These are phyloP conservation scores for Aquilaria yunnanensis DNA, from an alignment of 345 rosid species.

Conservation along the genomic window DNA sequence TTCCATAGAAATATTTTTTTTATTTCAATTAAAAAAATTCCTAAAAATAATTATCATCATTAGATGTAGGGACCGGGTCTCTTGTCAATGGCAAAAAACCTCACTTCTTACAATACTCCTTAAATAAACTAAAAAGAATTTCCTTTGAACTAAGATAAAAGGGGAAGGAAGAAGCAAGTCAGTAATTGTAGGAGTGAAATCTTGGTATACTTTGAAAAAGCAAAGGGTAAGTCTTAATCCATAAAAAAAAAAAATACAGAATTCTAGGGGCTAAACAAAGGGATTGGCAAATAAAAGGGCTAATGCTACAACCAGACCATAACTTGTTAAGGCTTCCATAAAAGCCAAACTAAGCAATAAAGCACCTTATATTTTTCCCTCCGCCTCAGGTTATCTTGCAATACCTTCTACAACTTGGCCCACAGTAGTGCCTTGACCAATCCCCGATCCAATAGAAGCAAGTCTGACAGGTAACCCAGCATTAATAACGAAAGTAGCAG, in stretches of 20 bases:
- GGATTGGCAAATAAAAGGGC: constrained; percentile 8
- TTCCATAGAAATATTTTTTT: too few relatives aligned
- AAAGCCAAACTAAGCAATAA: constrained; percentile 3
- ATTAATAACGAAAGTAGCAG: neutral
- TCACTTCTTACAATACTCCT: too few relatives aligned
- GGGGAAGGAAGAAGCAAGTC: too few relatives aligned
- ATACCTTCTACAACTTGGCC: constrained; percentile 8
- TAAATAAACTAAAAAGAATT: too few relatives aligned
- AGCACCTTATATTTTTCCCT: constrained; percentile 4
- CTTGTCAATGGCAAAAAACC: too few relatives aligned
- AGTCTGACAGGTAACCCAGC: neutral
- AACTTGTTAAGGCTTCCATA: constrained; percentile 7
- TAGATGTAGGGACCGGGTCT: too few relatives aligned
- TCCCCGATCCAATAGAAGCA: neutral
- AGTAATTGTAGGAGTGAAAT: too few relatives aligned
- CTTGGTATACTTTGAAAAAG: too few relatives aligned
- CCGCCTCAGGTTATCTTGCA: neutral
- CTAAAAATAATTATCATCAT: too few relatives aligned
- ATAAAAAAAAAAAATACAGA: neutral
- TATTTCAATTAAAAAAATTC: too few relatives aligned
- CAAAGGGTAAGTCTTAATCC: neutral
- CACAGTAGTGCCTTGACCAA: neutral
- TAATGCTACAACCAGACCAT: neutral
- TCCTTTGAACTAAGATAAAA: too few relatives aligned
- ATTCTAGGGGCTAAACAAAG: constrained; percentile 1